phyloP scores from a whole-genome alignment of 2,329 filamentous ascomycete genomes.

The Graphilbum ipis-grandicollis region DNA sequence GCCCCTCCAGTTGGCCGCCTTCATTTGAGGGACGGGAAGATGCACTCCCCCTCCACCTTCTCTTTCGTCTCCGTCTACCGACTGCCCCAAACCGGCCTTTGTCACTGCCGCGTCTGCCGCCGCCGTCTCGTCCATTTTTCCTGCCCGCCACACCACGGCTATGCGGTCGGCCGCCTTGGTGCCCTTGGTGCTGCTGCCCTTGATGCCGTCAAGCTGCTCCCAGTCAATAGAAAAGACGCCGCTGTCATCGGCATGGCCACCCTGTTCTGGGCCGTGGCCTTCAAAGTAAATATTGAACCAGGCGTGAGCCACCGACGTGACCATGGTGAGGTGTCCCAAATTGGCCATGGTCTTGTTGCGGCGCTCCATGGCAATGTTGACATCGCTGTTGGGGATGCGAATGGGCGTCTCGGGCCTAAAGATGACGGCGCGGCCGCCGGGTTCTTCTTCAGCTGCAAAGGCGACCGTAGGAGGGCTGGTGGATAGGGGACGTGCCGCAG shows the following conservation, averaged over 20 bases:
- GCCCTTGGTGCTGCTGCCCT: slow-evolving; percentile 71
- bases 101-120: not conserved
- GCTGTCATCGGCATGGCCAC: slow-evolving; percentile 46
- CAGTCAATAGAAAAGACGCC: slow-evolving; percentile 44
- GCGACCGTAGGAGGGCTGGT: not conserved
- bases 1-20: slow-evolving; percentile 61
- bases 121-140: slow-evolving; percentile 11
- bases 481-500: too few species aligned
- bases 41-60: slow-evolving; percentile 22
- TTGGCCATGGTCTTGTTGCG: slow-evolving; percentile 62
- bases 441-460: slow-evolving; percentile 17
- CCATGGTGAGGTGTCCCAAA: slow-evolving; percentile 64
- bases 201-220: slow-evolving; percentile 79
- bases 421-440: slow-evolving; percentile 56
- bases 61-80: not conserved
- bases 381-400: slow-evolving; percentile 60
- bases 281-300: slow-evolving; percentile 98
- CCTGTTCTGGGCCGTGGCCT: slow-evolving; percentile 53
- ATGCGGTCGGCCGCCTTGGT: slow-evolving; percentile 66
- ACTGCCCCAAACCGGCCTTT: not conserved
- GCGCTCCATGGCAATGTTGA: slow-evolving; percentile 81
- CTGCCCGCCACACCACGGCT: slow-evolving; percentile 64
- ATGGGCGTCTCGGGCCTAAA: slow-evolving; percentile 56
- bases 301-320: slow-evolving; percentile 81
- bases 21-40: slow-evolving; percentile 52